phyloP scores from a whole-genome alignment of 2,329 filamentous ascomycete species.

The Ceratocystis variospora region DNA sequence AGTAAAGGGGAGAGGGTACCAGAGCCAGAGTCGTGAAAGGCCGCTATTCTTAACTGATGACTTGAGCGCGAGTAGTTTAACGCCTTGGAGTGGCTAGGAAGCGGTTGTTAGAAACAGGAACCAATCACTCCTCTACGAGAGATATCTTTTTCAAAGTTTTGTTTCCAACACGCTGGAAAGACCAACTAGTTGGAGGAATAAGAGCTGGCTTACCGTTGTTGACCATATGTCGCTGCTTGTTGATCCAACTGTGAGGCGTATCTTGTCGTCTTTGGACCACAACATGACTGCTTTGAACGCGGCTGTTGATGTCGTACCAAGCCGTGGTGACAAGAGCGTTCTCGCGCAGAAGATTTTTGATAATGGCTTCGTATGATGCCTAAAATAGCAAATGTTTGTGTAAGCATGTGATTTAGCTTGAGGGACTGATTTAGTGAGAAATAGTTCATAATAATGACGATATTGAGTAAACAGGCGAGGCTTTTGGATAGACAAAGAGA shows the following conservation, averaged over 20 bases:
- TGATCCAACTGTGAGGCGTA: constrained; percentile 67
- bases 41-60: neutral
- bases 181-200: constrained; percentile 24
- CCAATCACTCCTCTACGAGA: neutral
- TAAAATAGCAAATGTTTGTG: constrained; percentile 23
- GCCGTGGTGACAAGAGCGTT: constrained; percentile 68
- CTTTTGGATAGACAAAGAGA: neutral
- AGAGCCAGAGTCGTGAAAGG: neutral
- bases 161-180: neutral
- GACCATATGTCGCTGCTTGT: constrained; percentile 63
- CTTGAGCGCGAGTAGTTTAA: constrained; percentile 11
- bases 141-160: neutral
- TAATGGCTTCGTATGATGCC: constrained; percentile 39
- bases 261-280: constrained; percentile 62
- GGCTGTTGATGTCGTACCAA: constrained; percentile 69
- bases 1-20: constrained; percentile 7
- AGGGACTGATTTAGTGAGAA: neutral
- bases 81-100: constrained; percentile 18
- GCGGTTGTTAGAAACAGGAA: neutral
- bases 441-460: neutral
- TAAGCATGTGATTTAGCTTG: constrained; percentile 2
- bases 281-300: constrained; percentile 72
- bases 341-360: constrained; percentile 61
- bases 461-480: neutral
- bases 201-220: constrained; percentile 28